Evolutionary conservation across 169 alveolate genomes (phyloP).

Genomic region (Eimeria maxima): DNA sequence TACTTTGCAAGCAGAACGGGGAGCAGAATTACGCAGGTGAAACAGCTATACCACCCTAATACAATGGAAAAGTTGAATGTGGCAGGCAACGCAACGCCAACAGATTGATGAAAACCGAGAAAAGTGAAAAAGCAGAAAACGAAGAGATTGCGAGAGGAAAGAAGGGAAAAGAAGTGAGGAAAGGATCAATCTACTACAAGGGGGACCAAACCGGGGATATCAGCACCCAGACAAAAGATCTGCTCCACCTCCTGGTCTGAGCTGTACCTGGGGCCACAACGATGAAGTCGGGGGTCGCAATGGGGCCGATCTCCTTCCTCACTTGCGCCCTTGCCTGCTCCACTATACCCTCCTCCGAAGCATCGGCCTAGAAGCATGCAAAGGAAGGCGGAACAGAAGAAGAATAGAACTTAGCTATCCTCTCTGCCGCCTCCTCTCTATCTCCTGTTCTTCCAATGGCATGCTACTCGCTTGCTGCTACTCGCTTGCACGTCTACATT

Average conservation of each 20-base stretch:
- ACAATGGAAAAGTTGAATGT: no score
- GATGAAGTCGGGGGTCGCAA: slow-evolving; percentile 96
- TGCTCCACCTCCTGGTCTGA: no score
- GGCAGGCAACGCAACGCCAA: not conserved
- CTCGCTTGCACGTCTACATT: no score
- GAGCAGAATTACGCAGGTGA: no score
- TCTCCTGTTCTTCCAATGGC: not conserved
- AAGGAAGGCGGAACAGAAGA: not conserved
- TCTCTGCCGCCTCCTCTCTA: not conserved
- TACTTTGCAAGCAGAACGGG: no score
- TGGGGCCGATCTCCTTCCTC: slow-evolving; percentile 95
- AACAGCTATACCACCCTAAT: no score
- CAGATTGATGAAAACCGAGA: not conserved
- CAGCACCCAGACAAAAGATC: not conserved
- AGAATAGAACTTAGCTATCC: not conserved
- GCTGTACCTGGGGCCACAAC: slow-evolving; percentile 87
- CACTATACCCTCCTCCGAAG: not conserved
- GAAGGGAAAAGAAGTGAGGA: not conserved
- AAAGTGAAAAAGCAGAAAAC: not conserved
- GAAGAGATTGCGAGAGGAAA: not conserved
- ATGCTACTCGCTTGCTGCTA: no score
- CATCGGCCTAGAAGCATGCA: not conserved
- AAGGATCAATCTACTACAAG: not conserved
- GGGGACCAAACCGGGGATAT: not conserved
- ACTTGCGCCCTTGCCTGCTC: slow-evolving; percentile 82